Conservation (phyloP, 441 rosid genomes). For the Caryocar brasiliense region DNA sequence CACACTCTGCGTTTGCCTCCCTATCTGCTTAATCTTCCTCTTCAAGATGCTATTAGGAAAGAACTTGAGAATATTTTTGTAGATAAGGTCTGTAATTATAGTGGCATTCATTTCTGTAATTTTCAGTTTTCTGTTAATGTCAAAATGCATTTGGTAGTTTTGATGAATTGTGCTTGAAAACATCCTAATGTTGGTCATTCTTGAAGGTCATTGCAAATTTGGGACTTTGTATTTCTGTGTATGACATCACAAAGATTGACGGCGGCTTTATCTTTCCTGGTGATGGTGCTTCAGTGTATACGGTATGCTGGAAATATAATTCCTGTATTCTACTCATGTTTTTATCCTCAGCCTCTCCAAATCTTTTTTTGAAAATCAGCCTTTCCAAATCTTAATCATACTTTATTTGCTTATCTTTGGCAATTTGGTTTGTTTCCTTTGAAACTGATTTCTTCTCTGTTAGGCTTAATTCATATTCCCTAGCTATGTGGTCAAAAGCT, state of each 20-base stretch:
- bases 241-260: conserved; percentile 45
- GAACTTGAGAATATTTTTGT: conserved; percentile 56
- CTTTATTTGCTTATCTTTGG: background rate
- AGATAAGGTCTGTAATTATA: conserved; percentile 43
- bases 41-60: conserved; percentile 48
- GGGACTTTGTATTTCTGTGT: conserved; percentile 68
- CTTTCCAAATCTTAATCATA: background rate
- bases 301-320: conserved; percentile 25
- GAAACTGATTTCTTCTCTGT: no score
- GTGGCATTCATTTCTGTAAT: background rate
- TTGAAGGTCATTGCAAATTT: conserved; percentile 54
- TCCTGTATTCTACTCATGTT: background rate
- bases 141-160: background rate
- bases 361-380: background rate
- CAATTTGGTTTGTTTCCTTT: no score
- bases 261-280: conserved; percentile 77
- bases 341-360: background rate
- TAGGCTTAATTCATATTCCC: no score
- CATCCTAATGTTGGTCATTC: conserved; percentile 1
- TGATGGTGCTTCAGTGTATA: conserved; percentile 76
- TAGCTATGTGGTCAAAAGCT: no score
- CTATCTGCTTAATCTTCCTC: conserved; percentile 48
- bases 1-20: conserved; percentile 76
- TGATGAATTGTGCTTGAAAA: background rate
- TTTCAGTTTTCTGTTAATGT: no score